Base-by-base conservation (phyloP, 2,329 filamentous ascomycete genomes). In the Chalaropsis ovoidea region DNA sequence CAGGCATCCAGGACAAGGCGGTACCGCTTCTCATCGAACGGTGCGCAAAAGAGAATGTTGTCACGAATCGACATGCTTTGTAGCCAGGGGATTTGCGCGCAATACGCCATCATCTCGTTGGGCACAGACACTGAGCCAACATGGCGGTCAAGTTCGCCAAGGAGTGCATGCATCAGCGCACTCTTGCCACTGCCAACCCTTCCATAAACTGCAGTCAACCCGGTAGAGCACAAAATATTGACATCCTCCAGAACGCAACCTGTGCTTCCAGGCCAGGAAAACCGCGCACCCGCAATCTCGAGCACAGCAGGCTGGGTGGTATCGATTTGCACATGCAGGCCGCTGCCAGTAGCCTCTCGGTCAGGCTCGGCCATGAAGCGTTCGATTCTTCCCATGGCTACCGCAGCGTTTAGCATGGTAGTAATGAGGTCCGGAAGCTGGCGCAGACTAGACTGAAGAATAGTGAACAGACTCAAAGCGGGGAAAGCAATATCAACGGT, bases 321-420 rank as follows among this genome's bases (percentile, higher is more conserved):
- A 24, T 56, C 31, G 19, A 76, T 72, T 72, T 3, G 75, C 70
- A 3, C 77, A 76, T 2, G 74, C 22, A 27, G 7, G 5, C 52
- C 42, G 5, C 19, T 43, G 49, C 61, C 58, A 22, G 24, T 43
- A 73, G 35, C 81, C 39, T 83, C 81, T 70, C 90, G 90, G 71
- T 96, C 85, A 0, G 89, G 89, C 73, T 96, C 91, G 0, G 79
- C 77, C 89, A 96, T 95, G 75, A 95, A 96, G 24, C 83, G 81
- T 71, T 95, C 88, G 22, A 96, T 90, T 69, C 91, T 86, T 8
- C 82, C 84, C 68, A 95, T 84, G 0, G 91, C 88, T 19, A 96
- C 86, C n/a, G 83, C 86, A 0, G 90, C 89, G 70, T 95, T 95
- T 69, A 95, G 81, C 3, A 93, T 76, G 0, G 87, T 82, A 0